A percentile compares a stretch with the other conserved stretches of the same genome.
Evolutionary conservation across 441 rosid species (phyloP).

Genomic region (Arabidopsis lyrata): DNA sequence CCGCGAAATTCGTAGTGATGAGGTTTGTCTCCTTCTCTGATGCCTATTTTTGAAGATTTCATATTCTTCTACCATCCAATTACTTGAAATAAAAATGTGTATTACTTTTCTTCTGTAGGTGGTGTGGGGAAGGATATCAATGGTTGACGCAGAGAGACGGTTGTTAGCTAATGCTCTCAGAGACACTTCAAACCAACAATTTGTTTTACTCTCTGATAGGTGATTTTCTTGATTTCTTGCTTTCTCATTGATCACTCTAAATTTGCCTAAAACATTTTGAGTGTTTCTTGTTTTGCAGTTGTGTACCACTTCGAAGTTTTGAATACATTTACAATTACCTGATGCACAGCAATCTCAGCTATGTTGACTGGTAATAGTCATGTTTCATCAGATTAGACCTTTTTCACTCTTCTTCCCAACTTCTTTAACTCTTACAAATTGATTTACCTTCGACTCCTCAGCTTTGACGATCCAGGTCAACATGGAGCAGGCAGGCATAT

Average conservation of each 20-base stretch:
- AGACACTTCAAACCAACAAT: constrained; percentile 91
- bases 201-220: constrained; percentile 96
- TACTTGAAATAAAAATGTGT: neutral
- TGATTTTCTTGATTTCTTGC: constrained; percentile 26
- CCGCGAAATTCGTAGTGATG: constrained; percentile 79
- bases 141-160: constrained; percentile 97
- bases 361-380: constrained; percentile 74
- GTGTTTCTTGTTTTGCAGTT: constrained; percentile 57
- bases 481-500: constrained; percentile 96
- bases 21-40: constrained; percentile 53
- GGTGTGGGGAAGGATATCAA: constrained; percentile 94
- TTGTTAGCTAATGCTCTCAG: constrained; percentile 81
- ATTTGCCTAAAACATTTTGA: constrained; percentile 13
- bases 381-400: constrained; percentile 1
- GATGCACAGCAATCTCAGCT: constrained; percentile 85
- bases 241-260: constrained; percentile 13
- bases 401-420: constrained; percentile 9
- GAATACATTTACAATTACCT: constrained; percentile 85
- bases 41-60: neutral
- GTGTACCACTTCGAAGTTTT: constrained; percentile 86
- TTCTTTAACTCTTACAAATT: neutral
- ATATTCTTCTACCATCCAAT: neutral
- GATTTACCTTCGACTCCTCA: constrained; percentile 42
- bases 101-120: constrained; percentile 52
- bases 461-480: constrained; percentile 94